A percentile compares a stretch with the other conserved stretches of the same genome.
Evolutionary conservation across 208 protist species (phyloP).

Genomic region (Leishmania arabica): DNA sequence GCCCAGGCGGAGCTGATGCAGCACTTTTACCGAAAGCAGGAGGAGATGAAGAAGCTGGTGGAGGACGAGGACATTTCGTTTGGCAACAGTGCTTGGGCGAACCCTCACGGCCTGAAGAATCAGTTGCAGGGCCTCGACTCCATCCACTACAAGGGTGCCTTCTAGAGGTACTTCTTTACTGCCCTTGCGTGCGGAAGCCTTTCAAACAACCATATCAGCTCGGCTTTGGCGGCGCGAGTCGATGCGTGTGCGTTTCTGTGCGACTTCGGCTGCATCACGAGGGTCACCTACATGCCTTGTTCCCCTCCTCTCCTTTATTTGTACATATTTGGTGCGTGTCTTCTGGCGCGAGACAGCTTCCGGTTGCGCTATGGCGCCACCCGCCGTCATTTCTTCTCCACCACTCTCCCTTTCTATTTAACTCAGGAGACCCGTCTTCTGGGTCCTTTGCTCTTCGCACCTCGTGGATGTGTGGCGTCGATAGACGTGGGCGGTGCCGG

Average conservation of each 20-base stretch:
- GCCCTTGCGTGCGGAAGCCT: neutral
- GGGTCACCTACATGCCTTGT: neutral
- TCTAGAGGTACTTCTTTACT: neutral
- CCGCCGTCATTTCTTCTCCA: neutral
- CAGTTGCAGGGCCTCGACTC: slow-evolving; percentile 85
- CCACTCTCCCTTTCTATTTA: neutral
- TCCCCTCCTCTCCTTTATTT: neutral
- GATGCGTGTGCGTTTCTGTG: neutral
- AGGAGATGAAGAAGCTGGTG: slow-evolving; percentile 93
- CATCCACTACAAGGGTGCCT: slow-evolving; percentile 55
- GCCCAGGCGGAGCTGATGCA: slow-evolving; percentile 92
- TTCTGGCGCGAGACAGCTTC: neutral
- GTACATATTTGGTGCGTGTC: neutral
- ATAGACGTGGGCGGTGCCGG: neutral
- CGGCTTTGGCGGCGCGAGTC: neutral
- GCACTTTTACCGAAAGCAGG: slow-evolving; percentile 92
- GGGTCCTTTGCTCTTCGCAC: neutral
- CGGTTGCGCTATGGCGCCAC: neutral
- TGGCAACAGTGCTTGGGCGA: slow-evolving; percentile 90
- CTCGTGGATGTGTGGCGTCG: neutral
- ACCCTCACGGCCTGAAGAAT: slow-evolving; percentile 87
- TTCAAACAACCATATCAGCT: neutral
- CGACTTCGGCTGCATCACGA: neutral
- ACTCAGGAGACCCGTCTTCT: too few species aligned
- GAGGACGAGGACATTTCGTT: slow-evolving; percentile 92